Conservation (phyloP, 345 rosid genomes). For the Corchorus olitorius region DNA sequence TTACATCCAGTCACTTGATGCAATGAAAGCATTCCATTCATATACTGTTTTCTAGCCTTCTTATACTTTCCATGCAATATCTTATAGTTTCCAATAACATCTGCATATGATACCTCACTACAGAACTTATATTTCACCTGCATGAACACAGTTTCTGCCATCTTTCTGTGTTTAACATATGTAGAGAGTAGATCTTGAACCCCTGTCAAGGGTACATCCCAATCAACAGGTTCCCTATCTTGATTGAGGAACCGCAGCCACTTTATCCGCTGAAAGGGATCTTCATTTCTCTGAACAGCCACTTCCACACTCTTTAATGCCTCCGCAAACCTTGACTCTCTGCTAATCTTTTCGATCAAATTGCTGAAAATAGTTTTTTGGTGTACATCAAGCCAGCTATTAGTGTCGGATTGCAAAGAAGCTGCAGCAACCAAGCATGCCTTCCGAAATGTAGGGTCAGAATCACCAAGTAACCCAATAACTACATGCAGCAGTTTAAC, state of each 20-base stretch:
- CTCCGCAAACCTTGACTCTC: constrained; percentile 33
- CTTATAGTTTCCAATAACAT: constrained; percentile 35
- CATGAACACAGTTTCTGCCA: constrained; percentile 36
- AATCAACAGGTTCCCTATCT: constrained; percentile 21
- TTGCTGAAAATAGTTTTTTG: constrained; percentile 42
- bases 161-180: constrained; percentile 30
- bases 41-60: constrained; percentile 52
- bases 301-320: constrained; percentile 34
- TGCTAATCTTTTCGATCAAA: constrained; percentile 37
- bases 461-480: constrained; percentile 40
- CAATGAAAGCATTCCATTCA: constrained; percentile 56
- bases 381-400: constrained; percentile 36
- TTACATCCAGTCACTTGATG: constrained; percentile 30
- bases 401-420: constrained; percentile 23
- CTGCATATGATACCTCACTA: constrained; percentile 38
- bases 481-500: constrained; percentile 42
- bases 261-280: constrained; percentile 40
- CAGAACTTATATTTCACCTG: constrained; percentile 46
- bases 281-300: constrained; percentile 32
- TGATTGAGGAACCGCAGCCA: constrained; percentile 46
- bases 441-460: constrained; percentile 47
- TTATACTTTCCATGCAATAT: constrained; percentile 44
- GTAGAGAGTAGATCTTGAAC: constrained; percentile 24
- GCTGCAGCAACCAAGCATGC: constrained; percentile 55
- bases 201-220: constrained; percentile 19